phyloP scores from a whole-genome alignment of 2,329 filamentous ascomycete species.

The Stemphylium vesicarium region DNA sequence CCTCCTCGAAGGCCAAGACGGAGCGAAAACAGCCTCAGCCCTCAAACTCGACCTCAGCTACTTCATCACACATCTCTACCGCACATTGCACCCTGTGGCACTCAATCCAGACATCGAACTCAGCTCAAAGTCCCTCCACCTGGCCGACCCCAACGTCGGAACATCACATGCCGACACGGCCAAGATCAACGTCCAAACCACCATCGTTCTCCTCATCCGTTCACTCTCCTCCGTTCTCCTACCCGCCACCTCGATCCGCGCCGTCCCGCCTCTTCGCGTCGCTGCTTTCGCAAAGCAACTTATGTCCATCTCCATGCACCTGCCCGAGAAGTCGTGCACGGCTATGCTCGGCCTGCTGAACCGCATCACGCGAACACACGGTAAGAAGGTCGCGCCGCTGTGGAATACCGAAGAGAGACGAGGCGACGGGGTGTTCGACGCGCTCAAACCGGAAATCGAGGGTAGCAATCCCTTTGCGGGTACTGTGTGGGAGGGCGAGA shows the following conservation, averaged over 20 bases:
- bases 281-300: conserved; percentile 94
- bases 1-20: conserved; percentile 93
- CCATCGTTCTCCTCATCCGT: conserved; percentile 87
- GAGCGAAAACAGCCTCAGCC: conserved; percentile 78
- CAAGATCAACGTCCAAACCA: conserved; percentile 94
- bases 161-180: conserved; percentile 57
- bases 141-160: conserved; percentile 67
- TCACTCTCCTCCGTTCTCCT: conserved; percentile 83
- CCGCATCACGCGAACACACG: conserved; percentile 81
- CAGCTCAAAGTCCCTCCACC: conserved; percentile 73
- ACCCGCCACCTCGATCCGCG: conserved; percentile 73
- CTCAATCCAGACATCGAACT: conserved; percentile 87
- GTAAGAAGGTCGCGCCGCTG: conserved; percentile 79
- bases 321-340: conserved; percentile 87
- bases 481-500: conserved; percentile 92
- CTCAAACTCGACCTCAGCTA: conserved; percentile 91
- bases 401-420: conserved; percentile 96
- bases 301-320: conserved; percentile 78
- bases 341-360: conserved; percentile 79
- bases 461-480: conserved; percentile 88
- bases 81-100: conserved; percentile 77
- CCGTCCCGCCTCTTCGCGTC: conserved; percentile 81
- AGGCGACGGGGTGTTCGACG: conserved; percentile 86
- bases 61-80: conserved; percentile 94
- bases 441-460: conserved; percentile 73